phyloP scores from a whole-genome alignment of 306 rosid species.

The Vachellia collinsii region DNA sequence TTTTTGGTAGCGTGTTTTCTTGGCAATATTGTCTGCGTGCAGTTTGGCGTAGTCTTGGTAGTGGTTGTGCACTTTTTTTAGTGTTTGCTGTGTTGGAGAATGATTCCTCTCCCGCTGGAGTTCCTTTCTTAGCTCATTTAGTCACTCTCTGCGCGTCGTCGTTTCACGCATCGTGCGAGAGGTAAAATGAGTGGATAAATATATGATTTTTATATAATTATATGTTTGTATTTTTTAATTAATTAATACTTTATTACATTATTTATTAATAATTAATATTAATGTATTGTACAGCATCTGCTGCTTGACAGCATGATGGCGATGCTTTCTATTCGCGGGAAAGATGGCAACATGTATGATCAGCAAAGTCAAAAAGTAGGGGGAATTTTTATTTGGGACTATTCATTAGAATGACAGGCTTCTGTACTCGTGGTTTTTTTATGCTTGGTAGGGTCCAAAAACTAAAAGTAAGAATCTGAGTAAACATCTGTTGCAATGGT shows the following conservation, averaged over 20 bases:
- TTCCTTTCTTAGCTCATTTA: not conserved
- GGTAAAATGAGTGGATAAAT: not conserved
- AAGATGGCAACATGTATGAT: slow-evolving; percentile 23
- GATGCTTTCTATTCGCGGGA: slow-evolving; percentile 15
- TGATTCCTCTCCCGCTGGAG: slow-evolving; percentile 29
- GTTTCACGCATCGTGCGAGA: slow-evolving; percentile 27
- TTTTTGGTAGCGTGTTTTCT: slow-evolving; percentile 79
- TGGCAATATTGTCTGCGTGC: slow-evolving; percentile 57
- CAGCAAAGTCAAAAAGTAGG: slow-evolving; percentile 42
- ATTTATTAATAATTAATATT: not conserved
- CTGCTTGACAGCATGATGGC: slow-evolving; percentile 43
- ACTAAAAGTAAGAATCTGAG: slow-evolving; percentile 5
- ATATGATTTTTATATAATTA: not conserved
- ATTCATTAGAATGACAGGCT: slow-evolving; percentile 43
- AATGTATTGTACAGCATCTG: slow-evolving; percentile 17
- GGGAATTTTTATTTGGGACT: slow-evolving; percentile 36
- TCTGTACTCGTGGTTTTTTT: slow-evolving; percentile 33
- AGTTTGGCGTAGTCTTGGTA: slow-evolving; percentile 57
- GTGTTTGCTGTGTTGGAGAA: slow-evolving; percentile 19
- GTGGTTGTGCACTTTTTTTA: slow-evolving; percentile 54
- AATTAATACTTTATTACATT: not conserved
- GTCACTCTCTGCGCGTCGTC: slow-evolving; percentile 16
- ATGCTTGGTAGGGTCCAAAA: slow-evolving; percentile 28
- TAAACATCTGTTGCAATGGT: not conserved
- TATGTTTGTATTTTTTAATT: not conserved